Conservation (phyloP, 148 eudicot genomes). For the Camellia granthamiana region DNA sequence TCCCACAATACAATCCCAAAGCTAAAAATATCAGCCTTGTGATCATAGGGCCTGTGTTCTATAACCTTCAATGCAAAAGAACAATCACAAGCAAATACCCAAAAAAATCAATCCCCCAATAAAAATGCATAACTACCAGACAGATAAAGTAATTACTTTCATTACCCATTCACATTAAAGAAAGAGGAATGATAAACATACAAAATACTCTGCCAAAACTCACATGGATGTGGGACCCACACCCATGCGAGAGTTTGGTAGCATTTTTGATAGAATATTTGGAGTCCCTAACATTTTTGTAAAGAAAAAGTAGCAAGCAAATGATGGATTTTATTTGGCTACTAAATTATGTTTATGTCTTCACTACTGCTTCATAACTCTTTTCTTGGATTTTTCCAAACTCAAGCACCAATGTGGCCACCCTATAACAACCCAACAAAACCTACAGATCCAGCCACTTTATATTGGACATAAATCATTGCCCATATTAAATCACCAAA, state of each 20-base stretch:
- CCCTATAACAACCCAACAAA: neutral
- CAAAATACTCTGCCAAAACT: too few relatives aligned
- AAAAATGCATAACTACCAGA: neutral
- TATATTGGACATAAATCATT: neutral
- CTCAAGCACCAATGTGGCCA: too few relatives aligned
- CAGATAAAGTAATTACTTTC: neutral
- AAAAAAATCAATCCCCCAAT: neutral
- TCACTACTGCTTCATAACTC: neutral
- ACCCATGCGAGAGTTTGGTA: too few relatives aligned
- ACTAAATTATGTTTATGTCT: neutral
- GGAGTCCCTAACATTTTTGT: too few relatives aligned
- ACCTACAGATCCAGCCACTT: neutral
- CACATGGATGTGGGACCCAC: too few relatives aligned
- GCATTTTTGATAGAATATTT: too few relatives aligned
- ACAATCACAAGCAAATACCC: conserved; percentile 14
- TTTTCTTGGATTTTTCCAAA: too few relatives aligned
- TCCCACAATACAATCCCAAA: conserved; percentile 95
- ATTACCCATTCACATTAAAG: neutral
- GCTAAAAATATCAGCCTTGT: conserved; percentile 97
- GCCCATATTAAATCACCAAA: neutral
- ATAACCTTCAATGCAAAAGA: conserved; percentile 62
- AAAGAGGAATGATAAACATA: neutral
- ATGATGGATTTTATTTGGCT: neutral
- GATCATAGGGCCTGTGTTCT: conserved; percentile 96
- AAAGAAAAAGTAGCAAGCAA: neutral